Base-by-base conservation (phyloP, 345 rosid genomes). In the Streptanthus diversifolius region DNA sequence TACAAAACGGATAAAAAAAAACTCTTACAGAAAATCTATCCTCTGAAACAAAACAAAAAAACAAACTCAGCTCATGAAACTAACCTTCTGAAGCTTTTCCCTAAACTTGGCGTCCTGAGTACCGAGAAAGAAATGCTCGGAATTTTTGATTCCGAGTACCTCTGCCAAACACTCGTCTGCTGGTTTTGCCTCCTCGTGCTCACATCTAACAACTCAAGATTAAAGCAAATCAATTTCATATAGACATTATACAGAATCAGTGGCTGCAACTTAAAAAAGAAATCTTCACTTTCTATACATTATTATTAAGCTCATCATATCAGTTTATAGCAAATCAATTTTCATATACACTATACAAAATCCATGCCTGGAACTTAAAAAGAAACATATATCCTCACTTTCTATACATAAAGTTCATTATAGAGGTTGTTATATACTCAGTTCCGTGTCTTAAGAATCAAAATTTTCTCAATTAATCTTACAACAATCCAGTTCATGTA, bases 91-190 rank as follows among this genome's bases (percentile, higher is more conserved):
- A 63, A 95, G 82, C 81, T 85, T 87, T 68, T 64, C 85, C 51
- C 97, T 84, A 68, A 95, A 74, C 29, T 81, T 85, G 15, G 78
- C 82, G 12, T 92, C 97, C 82, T 92, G 99, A 37, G 96, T 81
- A 35, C 93, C 98, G 73, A 92, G 84, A 71, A 90, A 88, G 78
- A 91, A 95, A 70, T 95, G 97, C 63, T 90, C 93, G 0, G 82
- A 9, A 64, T 95, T 92, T 5, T 80, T 72, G 37, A 74, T 80
- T 48, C 96, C 92, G 32, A 90, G 74, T 27, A 92, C 76, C 11
- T 90, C 90, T 48, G n/a, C 11, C 41, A 95, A 78, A 79, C 99
- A 95, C 65, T 80, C 67, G 30, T 88, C 95, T 2, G 93, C 97
- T 35, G 80, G 67, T 79, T 79, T 86, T n/a, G 43, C 68, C 57